Conservation (phyloP, 805 yeast genomes). For the Lachancea mirantina region DNA sequence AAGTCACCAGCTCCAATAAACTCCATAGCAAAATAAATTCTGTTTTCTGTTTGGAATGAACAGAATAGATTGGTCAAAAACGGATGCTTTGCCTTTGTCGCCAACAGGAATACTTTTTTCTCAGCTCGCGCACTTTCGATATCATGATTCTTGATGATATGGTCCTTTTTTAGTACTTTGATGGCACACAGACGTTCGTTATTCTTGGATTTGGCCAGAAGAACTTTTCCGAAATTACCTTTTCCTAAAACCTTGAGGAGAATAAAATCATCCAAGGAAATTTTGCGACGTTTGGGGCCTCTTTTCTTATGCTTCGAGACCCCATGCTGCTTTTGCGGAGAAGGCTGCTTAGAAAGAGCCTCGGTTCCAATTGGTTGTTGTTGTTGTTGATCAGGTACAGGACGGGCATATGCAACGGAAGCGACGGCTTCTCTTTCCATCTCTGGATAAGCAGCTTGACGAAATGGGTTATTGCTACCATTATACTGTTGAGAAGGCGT, state of each 20-base stretch:
- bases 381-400: too few relatives aligned
- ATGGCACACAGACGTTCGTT: slow-evolving; percentile 84
- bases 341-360: slow-evolving; percentile 8
- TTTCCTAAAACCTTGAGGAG: slow-evolving; percentile 93
- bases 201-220: slow-evolving; percentile 90
- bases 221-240: slow-evolving; percentile 97
- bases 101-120: slow-evolving; percentile 78
- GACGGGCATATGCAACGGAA: too few relatives aligned
- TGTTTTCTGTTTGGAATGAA: slow-evolving; percentile 95
- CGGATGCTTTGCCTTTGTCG: slow-evolving; percentile 86
- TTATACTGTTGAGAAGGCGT: too few relatives aligned
- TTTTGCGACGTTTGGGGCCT: slow-evolving; percentile 48
- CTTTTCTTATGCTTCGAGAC: slow-evolving; percentile 22
- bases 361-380: slow-evolving; percentile 10
- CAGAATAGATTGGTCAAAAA: slow-evolving; percentile 85
- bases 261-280: slow-evolving; percentile 92
- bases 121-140: slow-evolving; percentile 93
- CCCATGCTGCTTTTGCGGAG: slow-evolving; percentile 22
- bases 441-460: too few relatives aligned
- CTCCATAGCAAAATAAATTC: slow-evolving; percentile 98
- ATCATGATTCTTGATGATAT: slow-evolving; percentile 91
- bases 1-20: slow-evolving; percentile 96
- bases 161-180: slow-evolving; percentile 92
- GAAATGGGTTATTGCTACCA: too few relatives aligned
- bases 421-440: too few relatives aligned